phyloP scores from a whole-genome alignment of 2,329 filamentous ascomycete species.

The Bipolaris bicolor region DNA sequence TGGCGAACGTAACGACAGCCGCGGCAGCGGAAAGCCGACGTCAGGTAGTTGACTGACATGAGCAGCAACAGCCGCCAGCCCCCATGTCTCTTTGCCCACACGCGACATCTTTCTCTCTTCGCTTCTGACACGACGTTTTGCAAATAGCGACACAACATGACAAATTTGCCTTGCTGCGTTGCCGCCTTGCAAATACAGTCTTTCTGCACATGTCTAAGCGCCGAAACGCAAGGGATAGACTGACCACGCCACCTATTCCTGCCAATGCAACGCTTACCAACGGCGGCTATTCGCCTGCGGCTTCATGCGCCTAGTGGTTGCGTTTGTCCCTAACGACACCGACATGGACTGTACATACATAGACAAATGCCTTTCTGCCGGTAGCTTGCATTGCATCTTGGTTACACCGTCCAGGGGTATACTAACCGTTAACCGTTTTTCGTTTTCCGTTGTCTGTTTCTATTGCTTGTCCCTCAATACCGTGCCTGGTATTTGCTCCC shows the following conservation, averaged over 20 bases:
- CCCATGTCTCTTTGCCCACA: conserved; percentile 11
- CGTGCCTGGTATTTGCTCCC: too few relatives aligned
- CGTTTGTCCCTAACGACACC: conserved; percentile 2
- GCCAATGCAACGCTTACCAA: conserved; percentile 10
- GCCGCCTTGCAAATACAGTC: not conserved
- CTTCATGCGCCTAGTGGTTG: conserved; percentile 14
- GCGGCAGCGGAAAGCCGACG: conserved; percentile 22
- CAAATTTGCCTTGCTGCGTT: too few relatives aligned
- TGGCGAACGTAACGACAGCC: conserved; percentile 20
- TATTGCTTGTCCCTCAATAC: too few relatives aligned
- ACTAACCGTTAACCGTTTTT: not conserved
- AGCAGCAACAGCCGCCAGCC: not conserved
- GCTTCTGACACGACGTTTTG: not conserved
- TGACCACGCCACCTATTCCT: conserved; percentile 11
- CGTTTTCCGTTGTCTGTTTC: not conserved
- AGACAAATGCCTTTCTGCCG: conserved; percentile 15
- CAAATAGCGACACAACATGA: not conserved
- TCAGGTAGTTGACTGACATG: conserved; percentile 4
- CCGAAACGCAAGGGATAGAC: not conserved
- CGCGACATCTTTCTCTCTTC: not conserved
- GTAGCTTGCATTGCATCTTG: conserved; percentile 19
- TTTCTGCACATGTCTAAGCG: conserved; percentile 1
- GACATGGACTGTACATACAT: conserved; percentile 3
- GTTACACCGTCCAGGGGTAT: conserved; percentile 18
- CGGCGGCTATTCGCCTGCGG: conserved; percentile 13